phyloP scores from a whole-genome alignment of 1,284 basidiomycete species.

The Melampsora larici-populina region DNA sequence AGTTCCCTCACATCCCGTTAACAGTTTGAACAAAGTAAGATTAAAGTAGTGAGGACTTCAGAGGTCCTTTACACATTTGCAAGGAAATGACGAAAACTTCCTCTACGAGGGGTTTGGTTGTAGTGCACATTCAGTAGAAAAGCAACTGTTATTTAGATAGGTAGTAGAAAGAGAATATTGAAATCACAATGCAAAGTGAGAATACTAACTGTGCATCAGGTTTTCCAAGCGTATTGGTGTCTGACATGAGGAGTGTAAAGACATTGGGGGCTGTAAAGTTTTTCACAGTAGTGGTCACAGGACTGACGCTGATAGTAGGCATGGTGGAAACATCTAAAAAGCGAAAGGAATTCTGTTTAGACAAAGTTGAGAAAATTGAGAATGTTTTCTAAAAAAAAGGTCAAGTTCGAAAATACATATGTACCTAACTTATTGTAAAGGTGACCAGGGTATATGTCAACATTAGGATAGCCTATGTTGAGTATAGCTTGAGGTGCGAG shows the following conservation, averaged over 20 bases:
- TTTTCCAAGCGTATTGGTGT: slow-evolving; percentile 31
- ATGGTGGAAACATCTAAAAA: slow-evolving; percentile 12
- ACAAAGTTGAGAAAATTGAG: too few species aligned
- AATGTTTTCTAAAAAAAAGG: too few species aligned
- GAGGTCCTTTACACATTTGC: too few species aligned
- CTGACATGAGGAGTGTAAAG: slow-evolving; percentile 29
- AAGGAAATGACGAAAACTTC: slow-evolving; percentile 26
- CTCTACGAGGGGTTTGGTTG: slow-evolving; percentile 6
- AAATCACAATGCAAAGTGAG: neutral
- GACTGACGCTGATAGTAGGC: slow-evolving; percentile 11
- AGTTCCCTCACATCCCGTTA: too few species aligned
- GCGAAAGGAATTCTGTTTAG: too few species aligned
- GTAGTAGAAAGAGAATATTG: neutral
- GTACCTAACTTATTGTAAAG: slow-evolving; percentile 15
- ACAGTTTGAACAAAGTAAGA: too few species aligned
- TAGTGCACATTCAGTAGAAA: neutral
- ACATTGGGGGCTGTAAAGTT: slow-evolving; percentile 17
- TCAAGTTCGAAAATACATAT: too few species aligned
- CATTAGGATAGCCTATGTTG: slow-evolving; percentile 14
- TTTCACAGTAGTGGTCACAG: neutral
- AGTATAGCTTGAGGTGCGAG: slow-evolving; percentile 7
- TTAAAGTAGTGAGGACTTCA: too few species aligned
- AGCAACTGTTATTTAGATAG: neutral
- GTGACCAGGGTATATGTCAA: neutral
- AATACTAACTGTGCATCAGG: slow-evolving; percentile 13